Percentiles rank a stretch among this genome's conserved stretches.
These are phyloP conservation scores for Auriculariales sp. DNA, from an alignment of 768 basidiomycete genomes.

Conservation along the genomic window DNA sequence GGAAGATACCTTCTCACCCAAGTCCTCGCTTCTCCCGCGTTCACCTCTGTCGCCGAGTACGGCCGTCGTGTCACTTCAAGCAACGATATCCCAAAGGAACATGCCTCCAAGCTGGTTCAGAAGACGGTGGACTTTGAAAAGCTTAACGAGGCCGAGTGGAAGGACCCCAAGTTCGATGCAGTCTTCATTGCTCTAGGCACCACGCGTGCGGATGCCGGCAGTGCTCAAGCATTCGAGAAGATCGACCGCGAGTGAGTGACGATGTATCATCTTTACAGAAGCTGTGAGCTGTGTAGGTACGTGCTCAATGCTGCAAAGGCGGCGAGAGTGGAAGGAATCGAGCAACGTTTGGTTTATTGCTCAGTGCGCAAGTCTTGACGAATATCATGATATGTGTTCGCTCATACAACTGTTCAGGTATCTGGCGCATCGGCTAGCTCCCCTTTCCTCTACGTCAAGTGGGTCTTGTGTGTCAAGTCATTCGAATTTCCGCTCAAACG, in stretches of 20 bases:
- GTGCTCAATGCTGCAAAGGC: slow-evolving; percentile 60
- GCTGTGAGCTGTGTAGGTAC: slow-evolving; percentile 28
- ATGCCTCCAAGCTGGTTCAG: slow-evolving; percentile 42
- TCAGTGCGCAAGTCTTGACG: slow-evolving; percentile 32
- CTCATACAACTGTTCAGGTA: slow-evolving; percentile 20
- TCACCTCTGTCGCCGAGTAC: slow-evolving; percentile 49
- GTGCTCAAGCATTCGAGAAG: slow-evolving; percentile 52
- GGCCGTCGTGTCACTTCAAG: slow-evolving; percentile 45
- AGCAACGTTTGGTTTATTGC: slow-evolving; percentile 54
- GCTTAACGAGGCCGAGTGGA: slow-evolving; percentile 33
- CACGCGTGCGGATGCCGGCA: slow-evolving; percentile 42
- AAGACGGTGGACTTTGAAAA: slow-evolving; percentile 58
- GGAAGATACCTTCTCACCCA: slow-evolving; percentile 48
- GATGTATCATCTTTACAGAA: neutral
- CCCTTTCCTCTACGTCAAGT: slow-evolving; percentile 37
- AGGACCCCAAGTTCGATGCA: slow-evolving; percentile 52
- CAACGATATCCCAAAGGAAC: slow-evolving; percentile 22
- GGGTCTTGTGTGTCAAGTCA: slow-evolving; percentile 4
- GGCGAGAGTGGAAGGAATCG: slow-evolving; percentile 34
- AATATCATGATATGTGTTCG: neutral
- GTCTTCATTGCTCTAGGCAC: slow-evolving; percentile 68
- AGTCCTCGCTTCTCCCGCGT: slow-evolving; percentile 41
- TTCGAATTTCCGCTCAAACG: slow-evolving; percentile 3
- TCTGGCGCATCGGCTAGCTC: slow-evolving; percentile 34
- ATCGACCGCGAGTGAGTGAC: slow-evolving; percentile 57